Conservation (phyloP, 139 green algal genomes). For the Chlorella sp. region DNA sequence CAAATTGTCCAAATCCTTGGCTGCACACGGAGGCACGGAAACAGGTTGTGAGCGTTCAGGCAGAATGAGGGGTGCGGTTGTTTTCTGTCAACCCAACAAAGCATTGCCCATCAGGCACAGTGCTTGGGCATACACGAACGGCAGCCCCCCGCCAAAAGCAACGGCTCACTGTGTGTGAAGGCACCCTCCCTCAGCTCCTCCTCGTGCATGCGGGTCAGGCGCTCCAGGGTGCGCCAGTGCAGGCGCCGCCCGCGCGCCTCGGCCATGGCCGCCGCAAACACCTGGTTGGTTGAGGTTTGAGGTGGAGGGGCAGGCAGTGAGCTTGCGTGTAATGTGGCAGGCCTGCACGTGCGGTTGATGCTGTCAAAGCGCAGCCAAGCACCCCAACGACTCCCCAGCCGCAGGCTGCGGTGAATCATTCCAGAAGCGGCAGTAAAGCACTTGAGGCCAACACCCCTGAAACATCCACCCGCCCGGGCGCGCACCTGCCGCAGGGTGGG, state of each 20-base stretch:
- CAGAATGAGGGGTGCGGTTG: too few species aligned
- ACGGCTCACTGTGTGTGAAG: not conserved
- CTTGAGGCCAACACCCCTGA: not conserved
- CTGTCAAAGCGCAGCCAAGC: not conserved
- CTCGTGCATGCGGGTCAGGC: conserved; percentile 34
- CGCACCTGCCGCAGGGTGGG: conserved; percentile 23
- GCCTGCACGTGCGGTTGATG: not conserved
- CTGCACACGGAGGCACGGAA: not conserved
- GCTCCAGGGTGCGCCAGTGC: conserved; percentile 15
- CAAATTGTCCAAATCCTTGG: not conserved
- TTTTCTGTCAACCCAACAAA: too few species aligned
- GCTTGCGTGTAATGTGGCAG: not conserved
- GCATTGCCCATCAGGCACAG: not conserved
- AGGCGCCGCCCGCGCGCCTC: conserved; percentile 14
- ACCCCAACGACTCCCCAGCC: not conserved
- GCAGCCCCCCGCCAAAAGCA: too few species aligned
- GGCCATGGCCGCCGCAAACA: conserved; percentile 22
- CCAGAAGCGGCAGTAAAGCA: too few species aligned
- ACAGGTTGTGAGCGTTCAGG: too few species aligned
- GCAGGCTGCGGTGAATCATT: not conserved
- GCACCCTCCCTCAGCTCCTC: conserved; percentile 11
- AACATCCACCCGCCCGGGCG: not conserved
- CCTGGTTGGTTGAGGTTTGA: not conserved
- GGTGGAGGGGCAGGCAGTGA: not conserved
- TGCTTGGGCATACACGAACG: too few species aligned